Percentiles rank a stretch among this genome's conserved stretches.
Conservation (phyloP, 257 asterid genomes). For the Apocynum venetum region DNA sequence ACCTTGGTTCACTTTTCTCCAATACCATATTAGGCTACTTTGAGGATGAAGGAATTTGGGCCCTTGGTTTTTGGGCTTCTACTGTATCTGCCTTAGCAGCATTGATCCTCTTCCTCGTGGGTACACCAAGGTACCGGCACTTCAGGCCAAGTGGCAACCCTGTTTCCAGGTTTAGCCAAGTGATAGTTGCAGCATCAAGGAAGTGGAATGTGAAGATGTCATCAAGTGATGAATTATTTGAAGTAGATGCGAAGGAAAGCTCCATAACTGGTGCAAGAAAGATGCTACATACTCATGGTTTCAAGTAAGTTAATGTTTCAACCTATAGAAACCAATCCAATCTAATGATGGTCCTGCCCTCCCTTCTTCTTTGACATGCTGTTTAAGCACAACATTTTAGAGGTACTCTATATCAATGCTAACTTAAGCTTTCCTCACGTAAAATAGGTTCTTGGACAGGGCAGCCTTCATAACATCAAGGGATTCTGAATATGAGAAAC, state of each 20-base stretch:
- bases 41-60: conserved; percentile 90
- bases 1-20: conserved; percentile 90
- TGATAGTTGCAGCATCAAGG: conserved; percentile 64
- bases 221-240: conserved; percentile 39
- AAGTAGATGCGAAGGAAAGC: conserved; percentile 26
- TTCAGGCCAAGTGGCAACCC: conserved; percentile 86
- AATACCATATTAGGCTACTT: conserved; percentile 74
- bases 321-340: not conserved
- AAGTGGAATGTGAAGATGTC: conserved; percentile 38
- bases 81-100: conserved; percentile 74
- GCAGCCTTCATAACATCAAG: conserved; percentile 67
- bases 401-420: conserved; percentile 1
- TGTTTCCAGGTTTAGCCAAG: conserved; percentile 68
- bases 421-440: not conserved
- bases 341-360: not conserved
- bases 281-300: conserved; percentile 82
- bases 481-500: conserved; percentile 45
- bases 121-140: conserved; percentile 66
- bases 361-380: no score
- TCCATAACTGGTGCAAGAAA: conserved; percentile 35
- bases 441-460: conserved; percentile 66
- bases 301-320: conserved; percentile 49
- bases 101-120: conserved; percentile 61
- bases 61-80: conserved; percentile 87
- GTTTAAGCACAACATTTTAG: not conserved